Percentiles rank a stretch among this genome's conserved stretches.
Evolutionary conservation across 306 rosid species (phyloP).

Genomic region (Sicyos edulis): DNA sequence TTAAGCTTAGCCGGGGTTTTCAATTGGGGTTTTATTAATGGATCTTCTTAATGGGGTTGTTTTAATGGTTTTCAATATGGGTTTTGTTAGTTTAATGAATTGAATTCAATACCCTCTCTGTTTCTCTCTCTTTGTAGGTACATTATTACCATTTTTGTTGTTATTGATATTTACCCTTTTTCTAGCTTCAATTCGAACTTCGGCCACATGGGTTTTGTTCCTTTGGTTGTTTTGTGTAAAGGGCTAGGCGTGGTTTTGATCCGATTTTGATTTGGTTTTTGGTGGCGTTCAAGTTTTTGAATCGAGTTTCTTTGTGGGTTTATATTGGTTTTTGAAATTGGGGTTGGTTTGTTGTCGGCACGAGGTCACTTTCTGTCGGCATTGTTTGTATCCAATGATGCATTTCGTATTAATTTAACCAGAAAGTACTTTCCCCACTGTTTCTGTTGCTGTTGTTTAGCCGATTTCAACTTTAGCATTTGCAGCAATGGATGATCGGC

Average conservation of each 20-base stretch:
- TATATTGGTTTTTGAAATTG: slow-evolving; percentile 24
- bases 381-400: slow-evolving; percentile 58
- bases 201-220: slow-evolving; percentile 13
- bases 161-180: background rate
- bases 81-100: slow-evolving; percentile 36
- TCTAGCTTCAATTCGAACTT: slow-evolving; percentile 5
- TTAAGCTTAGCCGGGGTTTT: background rate
- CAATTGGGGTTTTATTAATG: background rate
- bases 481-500: slow-evolving; percentile 13
- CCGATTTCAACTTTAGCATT: slow-evolving; percentile 11
- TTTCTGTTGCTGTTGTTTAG: slow-evolving; percentile 29
- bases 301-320: background rate
- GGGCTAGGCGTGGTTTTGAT: slow-evolving; percentile 7
- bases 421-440: slow-evolving; percentile 37
- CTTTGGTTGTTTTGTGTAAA: background rate
- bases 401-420: slow-evolving; percentile 32
- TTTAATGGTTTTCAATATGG: slow-evolving; percentile 25
- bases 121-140: background rate
- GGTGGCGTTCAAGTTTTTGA: background rate
- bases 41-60: background rate
- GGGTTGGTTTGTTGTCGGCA: slow-evolving; percentile 74
- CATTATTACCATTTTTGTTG: slow-evolving; percentile 9
- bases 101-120: background rate
- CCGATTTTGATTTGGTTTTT: background rate
- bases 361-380: slow-evolving; percentile 89